Evolutionary conservation across 371 early-diverging fungal genomes (phyloP).

Genomic region (Apophysomyces sp.): DNA sequence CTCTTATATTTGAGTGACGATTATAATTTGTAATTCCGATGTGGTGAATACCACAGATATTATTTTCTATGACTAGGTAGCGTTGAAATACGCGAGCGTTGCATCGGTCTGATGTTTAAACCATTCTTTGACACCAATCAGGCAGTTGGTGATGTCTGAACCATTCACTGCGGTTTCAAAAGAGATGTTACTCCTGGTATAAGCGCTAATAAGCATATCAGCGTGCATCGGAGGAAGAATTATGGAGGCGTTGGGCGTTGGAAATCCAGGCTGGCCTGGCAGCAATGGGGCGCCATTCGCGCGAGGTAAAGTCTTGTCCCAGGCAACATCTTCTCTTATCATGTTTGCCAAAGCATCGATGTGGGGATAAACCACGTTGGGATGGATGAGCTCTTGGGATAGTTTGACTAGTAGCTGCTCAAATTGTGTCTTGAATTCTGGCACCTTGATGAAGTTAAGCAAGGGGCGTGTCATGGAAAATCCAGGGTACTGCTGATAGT

Average conservation of each 20-base stretch:
- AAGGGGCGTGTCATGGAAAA: slow-evolving; percentile 15
- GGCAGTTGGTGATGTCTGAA: slow-evolving; percentile 6
- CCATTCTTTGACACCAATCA: slow-evolving; percentile 22
- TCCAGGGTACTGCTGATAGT: slow-evolving; percentile 29
- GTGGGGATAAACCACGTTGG: slow-evolving; percentile 10
- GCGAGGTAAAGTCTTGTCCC: slow-evolving; percentile 29
- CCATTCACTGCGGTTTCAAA: slow-evolving; percentile 24
- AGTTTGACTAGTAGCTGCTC: slow-evolving; percentile 20
- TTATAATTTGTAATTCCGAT: no score
- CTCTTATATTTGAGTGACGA: no score
- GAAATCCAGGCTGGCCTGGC: background rate
- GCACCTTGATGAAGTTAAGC: slow-evolving; percentile 5
- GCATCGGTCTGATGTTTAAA: background rate
- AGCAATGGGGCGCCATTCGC: background rate
- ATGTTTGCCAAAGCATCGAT: slow-evolving; percentile 24
- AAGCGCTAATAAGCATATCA: background rate
- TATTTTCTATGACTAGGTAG: no score
- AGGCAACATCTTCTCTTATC: slow-evolving; percentile 36
- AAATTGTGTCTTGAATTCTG: slow-evolving; percentile 19
- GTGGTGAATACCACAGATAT: no score
- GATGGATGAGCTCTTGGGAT: slow-evolving; percentile 18
- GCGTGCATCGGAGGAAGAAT: background rate
- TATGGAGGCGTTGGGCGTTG: background rate
- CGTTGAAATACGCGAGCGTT: background rate
- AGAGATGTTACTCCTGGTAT: background rate